A percentile compares a stretch with the other conserved stretches of the same genome.
These are phyloP conservation scores for Ustilago tritici DNA, from an alignment of 1,284 basidiomycete genomes.

Conservation along the genomic window DNA sequence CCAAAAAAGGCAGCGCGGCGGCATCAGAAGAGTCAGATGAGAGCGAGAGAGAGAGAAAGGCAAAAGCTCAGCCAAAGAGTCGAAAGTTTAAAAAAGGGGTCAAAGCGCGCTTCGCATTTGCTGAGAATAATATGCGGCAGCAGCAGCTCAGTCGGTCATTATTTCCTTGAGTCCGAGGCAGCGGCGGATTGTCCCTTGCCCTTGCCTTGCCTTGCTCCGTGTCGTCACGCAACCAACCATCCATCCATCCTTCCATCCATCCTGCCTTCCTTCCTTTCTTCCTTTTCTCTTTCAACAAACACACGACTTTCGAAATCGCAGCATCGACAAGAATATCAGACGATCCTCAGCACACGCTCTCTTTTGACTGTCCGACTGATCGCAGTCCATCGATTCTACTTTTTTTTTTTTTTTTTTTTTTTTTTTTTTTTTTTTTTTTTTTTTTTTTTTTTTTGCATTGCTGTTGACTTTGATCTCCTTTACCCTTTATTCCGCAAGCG, in stretches of 20 bases:
- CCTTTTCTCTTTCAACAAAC: not conserved
- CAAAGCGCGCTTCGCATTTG: slow-evolving; percentile 7
- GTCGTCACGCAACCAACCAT: not conserved
- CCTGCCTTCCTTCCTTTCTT: not conserved
- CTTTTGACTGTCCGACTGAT: not conserved
- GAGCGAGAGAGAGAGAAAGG: not conserved
- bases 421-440: too few relatives aligned
- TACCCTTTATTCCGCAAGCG: not conserved
- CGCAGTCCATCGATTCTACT: not conserved
- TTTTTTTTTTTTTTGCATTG: not conserved
- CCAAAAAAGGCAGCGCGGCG: not conserved
- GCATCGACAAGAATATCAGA: not conserved
- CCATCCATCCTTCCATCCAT: not conserved
- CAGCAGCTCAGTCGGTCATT: too few relatives aligned
- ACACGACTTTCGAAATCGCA: not conserved
- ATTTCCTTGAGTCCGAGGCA: not conserved
- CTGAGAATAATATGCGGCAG: not conserved
- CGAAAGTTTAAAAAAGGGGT: not conserved
- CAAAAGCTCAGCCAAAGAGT: not conserved
- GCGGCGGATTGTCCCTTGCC: not conserved
- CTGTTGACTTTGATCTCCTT: slow-evolving; percentile 2
- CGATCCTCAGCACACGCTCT: slow-evolving; percentile 10
- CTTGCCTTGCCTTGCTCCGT: not conserved
- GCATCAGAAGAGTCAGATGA: not conserved
- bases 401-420: too few relatives aligned